Percentiles rank a stretch among this genome's conserved stretches.
Conservation (phyloP, 2,329 filamentous ascomycete species). For the Corynespora cassiicola region DNA sequence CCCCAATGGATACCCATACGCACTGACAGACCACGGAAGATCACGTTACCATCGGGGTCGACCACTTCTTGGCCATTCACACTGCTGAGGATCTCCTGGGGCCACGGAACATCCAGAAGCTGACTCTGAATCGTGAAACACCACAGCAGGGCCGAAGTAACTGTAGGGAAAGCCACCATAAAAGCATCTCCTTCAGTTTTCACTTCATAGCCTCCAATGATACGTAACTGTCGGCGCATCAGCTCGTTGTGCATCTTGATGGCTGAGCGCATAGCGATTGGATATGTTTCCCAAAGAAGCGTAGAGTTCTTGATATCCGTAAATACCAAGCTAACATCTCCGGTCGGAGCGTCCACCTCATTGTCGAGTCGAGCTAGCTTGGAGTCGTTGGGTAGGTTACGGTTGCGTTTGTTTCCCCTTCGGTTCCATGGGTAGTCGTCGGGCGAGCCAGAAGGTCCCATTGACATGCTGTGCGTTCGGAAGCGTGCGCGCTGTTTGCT, state of each 20-base stretch:
- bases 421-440: constrained; percentile 74
- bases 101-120: constrained; percentile 90
- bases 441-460: constrained; percentile 77
- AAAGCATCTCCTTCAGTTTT: constrained; percentile 99
- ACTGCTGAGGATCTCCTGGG: constrained; percentile 87
- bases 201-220: constrained; percentile 96
- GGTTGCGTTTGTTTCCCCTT: constrained; percentile 61
- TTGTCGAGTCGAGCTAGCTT: constrained; percentile 85
- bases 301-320: constrained; percentile 99
- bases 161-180: constrained; percentile 98
- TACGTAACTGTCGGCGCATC: constrained; percentile 89
- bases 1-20: constrained; percentile 98
- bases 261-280: constrained; percentile 91
- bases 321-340: constrained; percentile 92
- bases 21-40: constrained; percentile 93
- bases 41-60: constrained; percentile 84
- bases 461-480: constrained; percentile 82
- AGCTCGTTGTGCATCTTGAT: constrained; percentile 98
- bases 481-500: constrained; percentile 78
- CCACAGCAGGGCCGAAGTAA: constrained; percentile 93
- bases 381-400: constrained; percentile 74
- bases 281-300: constrained; percentile 92
- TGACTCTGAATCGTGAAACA: constrained; percentile 92
- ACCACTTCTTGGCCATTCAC: constrained; percentile 81
- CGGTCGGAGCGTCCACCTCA: constrained; percentile 89